Percentiles rank a stretch among this genome's conserved stretches.
Conservation (phyloP, 768 basidiomycete genomes). For the Clavulina sp. region DNA sequence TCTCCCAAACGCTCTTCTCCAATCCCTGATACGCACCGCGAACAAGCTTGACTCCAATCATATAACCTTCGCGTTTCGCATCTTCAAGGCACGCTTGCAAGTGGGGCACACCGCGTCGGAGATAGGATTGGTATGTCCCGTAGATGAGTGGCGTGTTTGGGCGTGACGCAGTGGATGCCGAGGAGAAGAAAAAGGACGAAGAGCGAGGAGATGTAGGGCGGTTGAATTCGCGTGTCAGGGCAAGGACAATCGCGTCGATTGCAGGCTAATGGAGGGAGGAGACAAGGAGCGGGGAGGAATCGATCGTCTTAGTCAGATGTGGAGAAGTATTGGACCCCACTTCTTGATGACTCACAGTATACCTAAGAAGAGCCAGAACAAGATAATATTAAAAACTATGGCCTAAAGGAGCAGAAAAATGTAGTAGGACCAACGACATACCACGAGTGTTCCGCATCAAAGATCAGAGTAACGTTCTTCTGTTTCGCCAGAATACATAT, state of each 20-base stretch:
- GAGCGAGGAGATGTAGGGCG: slow-evolving; percentile 14
- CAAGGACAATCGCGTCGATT: slow-evolving; percentile 59
- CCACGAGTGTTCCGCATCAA: not conserved
- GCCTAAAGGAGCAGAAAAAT: not conserved
- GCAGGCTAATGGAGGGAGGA: slow-evolving; percentile 36
- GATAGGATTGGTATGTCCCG: slow-evolving; percentile 79
- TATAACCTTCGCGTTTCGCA: slow-evolving; percentile 46
- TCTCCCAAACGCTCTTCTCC: slow-evolving; percentile 30
- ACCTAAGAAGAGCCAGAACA: not conserved
- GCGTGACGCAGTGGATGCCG: slow-evolving; percentile 15
- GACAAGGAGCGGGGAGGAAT: not conserved
- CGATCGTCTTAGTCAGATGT: not conserved
- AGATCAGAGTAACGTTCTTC: slow-evolving; percentile 3
- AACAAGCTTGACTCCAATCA: slow-evolving; percentile 81
- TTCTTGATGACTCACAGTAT: not conserved
- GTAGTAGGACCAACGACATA: not conserved
- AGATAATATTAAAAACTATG: not conserved
- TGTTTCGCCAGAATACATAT: slow-evolving; percentile 50
- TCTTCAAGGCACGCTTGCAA: slow-evolving; percentile 46
- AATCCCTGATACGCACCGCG: slow-evolving; percentile 81
- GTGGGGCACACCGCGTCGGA: slow-evolving; percentile 36
- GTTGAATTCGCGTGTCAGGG: slow-evolving; percentile 68
- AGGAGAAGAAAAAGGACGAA: no score
- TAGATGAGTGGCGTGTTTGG: slow-evolving; percentile 69
- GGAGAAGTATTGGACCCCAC: not conserved